Conservation (phyloP, 805 yeast genomes). For the Lachancea waltii region DNA sequence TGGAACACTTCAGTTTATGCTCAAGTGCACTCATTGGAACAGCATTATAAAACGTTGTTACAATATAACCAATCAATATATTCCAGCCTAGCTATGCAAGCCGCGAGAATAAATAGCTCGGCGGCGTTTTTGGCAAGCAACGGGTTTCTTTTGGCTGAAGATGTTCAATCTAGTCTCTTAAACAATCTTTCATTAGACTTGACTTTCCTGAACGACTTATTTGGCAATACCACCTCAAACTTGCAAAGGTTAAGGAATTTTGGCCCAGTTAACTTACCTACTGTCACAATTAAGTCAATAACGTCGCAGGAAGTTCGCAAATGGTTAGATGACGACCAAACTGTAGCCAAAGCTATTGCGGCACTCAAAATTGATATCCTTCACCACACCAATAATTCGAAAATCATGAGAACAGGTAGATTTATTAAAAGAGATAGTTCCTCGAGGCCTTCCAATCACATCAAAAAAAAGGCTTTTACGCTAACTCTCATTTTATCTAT, state of each 20-base stretch:
- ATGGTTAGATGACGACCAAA: too few species aligned
- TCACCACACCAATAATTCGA: too few species aligned
- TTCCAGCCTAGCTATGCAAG: constrained; percentile 10
- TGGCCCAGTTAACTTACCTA: background rate
- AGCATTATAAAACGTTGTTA: constrained; percentile 4
- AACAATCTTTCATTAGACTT: constrained; percentile 11
- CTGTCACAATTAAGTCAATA: background rate
- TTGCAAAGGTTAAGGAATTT: background rate
- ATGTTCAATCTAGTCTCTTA: background rate
- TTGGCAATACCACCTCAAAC: constrained; percentile 10
- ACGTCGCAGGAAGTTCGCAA: background rate
- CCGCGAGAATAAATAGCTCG: constrained; percentile 14
- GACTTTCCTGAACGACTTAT: constrained; percentile 11
- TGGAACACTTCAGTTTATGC: constrained; percentile 6
- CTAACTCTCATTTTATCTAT: too few species aligned
- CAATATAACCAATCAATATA: constrained; percentile 11
- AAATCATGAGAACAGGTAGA: too few species aligned
- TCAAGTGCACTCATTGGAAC: background rate
- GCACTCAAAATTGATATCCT: too few species aligned
- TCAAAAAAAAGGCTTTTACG: too few species aligned
- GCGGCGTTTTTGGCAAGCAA: constrained; percentile 9
- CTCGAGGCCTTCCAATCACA: too few species aligned
- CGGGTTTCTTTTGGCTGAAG: constrained; percentile 11
- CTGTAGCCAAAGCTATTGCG: too few species aligned
- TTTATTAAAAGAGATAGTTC: too few species aligned